Conservation (phyloP, 352 stramenopile species). For the Globisporangium okanoganense region DNA sequence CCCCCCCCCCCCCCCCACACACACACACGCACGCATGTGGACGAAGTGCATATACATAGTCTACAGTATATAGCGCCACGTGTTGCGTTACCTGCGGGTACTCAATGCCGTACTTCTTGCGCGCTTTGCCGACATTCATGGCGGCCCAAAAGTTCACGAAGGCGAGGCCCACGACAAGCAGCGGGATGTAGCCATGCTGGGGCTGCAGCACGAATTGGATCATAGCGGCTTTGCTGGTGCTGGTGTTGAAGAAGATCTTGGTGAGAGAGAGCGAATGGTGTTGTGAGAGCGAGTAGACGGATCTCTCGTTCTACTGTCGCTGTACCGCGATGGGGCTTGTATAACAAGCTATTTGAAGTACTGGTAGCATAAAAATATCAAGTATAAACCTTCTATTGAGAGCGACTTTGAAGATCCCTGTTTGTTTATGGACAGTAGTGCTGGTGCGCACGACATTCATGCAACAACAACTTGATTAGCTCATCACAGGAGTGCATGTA, state of each 20-base stretch:
- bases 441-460: not conserved
- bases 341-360: not conserved
- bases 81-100: constrained; percentile 15
- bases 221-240: not conserved
- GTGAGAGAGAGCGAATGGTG: not conserved
- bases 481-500: not conserved
- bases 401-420: not conserved
- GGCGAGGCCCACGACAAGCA: constrained; percentile 9
- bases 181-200: constrained; percentile 17
- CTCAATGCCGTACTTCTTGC: constrained; percentile 11
- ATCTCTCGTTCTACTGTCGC: not conserved
- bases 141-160: constrained; percentile 15
- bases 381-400: not conserved
- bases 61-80: no score
- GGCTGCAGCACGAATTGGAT: constrained; percentile 9
- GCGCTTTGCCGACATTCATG: constrained; percentile 16
- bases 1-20: no score
- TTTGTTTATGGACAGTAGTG: not conserved
- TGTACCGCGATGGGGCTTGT: not conserved
- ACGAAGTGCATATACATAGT: no score
- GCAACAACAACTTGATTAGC: not conserved
- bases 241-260: not conserved
- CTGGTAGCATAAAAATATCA: not conserved
- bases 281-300: not conserved
- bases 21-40: no score